Evolutionary conservation across 306 rosid species (phyloP).

Genomic region (Rosa multiflora): DNA sequence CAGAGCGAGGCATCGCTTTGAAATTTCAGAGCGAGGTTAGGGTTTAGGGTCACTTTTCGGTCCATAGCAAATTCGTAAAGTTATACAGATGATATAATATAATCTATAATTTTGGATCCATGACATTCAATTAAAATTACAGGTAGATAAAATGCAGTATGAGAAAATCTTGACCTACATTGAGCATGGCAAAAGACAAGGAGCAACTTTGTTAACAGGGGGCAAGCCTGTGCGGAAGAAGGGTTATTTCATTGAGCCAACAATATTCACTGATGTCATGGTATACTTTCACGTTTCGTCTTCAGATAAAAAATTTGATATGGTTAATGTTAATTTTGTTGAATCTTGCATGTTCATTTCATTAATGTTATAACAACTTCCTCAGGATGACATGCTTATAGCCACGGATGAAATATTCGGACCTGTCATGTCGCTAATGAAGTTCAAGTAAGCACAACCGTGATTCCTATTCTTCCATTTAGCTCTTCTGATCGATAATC

Average conservation of each 20-base stretch:
- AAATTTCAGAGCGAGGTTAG: no score
- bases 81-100: background rate
- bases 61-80: background rate
- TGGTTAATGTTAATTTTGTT: background rate
- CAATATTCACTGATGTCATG: slow-evolving; percentile 74
- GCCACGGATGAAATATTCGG: slow-evolving; percentile 81
- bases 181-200: slow-evolving; percentile 82
- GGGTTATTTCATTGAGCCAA: slow-evolving; percentile 87
- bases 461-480: background rate
- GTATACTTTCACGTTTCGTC: slow-evolving; percentile 23
- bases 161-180: slow-evolving; percentile 67
- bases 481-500: background rate
- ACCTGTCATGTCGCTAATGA: slow-evolving; percentile 67
- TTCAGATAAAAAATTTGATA: background rate
- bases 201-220: slow-evolving; percentile 81
- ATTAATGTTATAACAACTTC: background rate
- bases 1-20: no score
- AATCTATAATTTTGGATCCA: background rate
- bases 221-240: slow-evolving; percentile 62
- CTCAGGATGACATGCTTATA: slow-evolving; percentile 72
- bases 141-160: slow-evolving; percentile 75
- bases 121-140: background rate
- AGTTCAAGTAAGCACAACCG: slow-evolving; percentile 63
- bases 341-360: background rate
- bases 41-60: no score